Base-by-base conservation (phyloP, 805 yeast species). In the Pichia exigua region DNA sequence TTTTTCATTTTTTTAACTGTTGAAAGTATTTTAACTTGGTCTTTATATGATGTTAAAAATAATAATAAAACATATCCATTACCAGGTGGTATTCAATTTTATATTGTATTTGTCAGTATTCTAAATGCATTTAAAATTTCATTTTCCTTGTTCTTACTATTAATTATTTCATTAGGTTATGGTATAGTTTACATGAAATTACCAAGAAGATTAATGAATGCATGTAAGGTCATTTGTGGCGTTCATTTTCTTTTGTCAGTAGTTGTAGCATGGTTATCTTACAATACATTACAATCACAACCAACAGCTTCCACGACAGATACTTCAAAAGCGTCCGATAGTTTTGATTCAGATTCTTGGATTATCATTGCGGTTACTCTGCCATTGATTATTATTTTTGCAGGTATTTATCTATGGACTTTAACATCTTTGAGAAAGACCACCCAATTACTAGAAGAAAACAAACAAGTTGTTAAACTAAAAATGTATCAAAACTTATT, bases 121-220 rank as follows among this genome's bases (percentile, higher is more conserved):
- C 70, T 92, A 65, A 87, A 89, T 64, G 81, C 96, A 1, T 80
- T 81, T 59, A 86, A 94, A 62, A 77, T 88, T 48, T 83, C 97
- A 0, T 87, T 89, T 65, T 87, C 97, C 9, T 85, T 92, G 69
- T 94, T 92, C 71, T 71, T 94, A 61, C 73, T 94, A 51, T 73
- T 92, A 57, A 84, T 89, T 60, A 92, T 94, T 51, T 77, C 95
- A 15, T 73, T 91, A 58, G 99, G 99, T 42, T 94, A 91, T 69
- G 97, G 98, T 56, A 90, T 94, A 46, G 98, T 94, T 47, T 82
- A 80, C 63, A 90, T 96, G 45, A 85, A 90, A 56, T 76, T 94
- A 54, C 87, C 90, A 45, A 79, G 80, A 65, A 79, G 80, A 50
- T 62, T 76, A 28, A 88, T 94, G 96, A 73, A 82, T 61, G 81